phyloP scores from a whole-genome alignment of 176 grass and related monocot genomes.

The Dactylis glomerata region DNA sequence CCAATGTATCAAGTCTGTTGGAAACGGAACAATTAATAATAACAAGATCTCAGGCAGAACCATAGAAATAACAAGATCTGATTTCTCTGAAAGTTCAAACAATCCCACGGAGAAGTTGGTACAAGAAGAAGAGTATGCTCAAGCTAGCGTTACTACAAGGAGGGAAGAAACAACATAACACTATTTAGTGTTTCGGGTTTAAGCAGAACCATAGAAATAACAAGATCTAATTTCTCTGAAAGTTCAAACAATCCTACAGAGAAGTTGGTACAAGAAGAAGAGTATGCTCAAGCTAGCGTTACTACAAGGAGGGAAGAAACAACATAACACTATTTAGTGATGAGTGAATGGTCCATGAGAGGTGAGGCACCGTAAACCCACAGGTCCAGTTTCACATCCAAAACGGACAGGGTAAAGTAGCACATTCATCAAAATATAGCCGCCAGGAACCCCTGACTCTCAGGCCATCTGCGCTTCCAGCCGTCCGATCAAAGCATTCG shows the following conservation, averaged over 20 bases:
- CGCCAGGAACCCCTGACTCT: too few relatives aligned
- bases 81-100: neutral
- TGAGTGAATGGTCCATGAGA: neutral
- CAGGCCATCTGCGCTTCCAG: too few relatives aligned
- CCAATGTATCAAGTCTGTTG: neutral
- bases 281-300: neutral
- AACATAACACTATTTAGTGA: neutral
- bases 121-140: neutral
- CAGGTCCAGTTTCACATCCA: neutral
- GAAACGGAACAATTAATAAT: neutral
- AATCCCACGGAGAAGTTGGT: neutral
- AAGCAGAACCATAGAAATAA: neutral
- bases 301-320: neutral
- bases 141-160: neutral
- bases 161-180: neutral
- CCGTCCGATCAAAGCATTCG: too few relatives aligned
- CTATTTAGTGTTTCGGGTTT: neutral
- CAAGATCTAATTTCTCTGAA: neutral
- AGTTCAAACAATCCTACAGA: neutral
- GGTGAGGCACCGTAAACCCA: neutral
- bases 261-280: neutral
- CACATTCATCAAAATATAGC: too few relatives aligned
- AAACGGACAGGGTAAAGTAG: neutral
- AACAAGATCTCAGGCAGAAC: neutral
- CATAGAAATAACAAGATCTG: neutral